A percentile compares a stretch with the other conserved stretches of the same genome.
Conservation (phyloP, 768 basidiomycete species). For the Suillus subluteus region DNA sequence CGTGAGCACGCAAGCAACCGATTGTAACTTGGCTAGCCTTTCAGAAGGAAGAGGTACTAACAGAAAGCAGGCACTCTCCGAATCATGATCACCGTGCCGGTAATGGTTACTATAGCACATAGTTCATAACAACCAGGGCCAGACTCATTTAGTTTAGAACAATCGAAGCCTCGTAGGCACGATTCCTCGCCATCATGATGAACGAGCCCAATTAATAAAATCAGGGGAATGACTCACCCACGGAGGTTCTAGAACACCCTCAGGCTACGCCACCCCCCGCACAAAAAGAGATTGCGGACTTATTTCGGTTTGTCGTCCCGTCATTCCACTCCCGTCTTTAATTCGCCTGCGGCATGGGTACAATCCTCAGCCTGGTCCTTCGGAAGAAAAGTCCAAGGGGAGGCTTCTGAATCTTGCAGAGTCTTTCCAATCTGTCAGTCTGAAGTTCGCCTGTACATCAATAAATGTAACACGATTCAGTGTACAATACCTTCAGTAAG, state of each 20-base stretch:
- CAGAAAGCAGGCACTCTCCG: conserved; percentile 24
- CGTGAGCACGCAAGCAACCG: conserved; percentile 63
- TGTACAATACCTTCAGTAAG: conserved; percentile 69
- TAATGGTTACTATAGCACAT: conserved; percentile 49
- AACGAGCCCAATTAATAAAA: not conserved
- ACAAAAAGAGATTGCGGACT: conserved; percentile 3
- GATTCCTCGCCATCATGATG: conserved; percentile 51
- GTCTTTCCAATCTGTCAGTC: conserved; percentile 69
- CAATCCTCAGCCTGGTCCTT: conserved; percentile 12
- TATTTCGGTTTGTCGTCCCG: not conserved
- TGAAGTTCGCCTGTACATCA: conserved; percentile 64
- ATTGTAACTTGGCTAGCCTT: conserved; percentile 44
- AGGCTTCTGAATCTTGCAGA: conserved; percentile 50
- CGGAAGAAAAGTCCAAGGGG: not conserved
- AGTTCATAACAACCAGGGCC: conserved; percentile 62
- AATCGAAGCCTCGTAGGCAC: conserved; percentile 81
- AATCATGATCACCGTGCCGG: conserved; percentile 50
- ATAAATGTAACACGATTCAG: too few species aligned
- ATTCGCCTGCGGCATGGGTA: not conserved
- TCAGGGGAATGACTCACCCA: conserved; percentile 50
- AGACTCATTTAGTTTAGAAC: conserved; percentile 68
- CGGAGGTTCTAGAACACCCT: conserved; percentile 15
- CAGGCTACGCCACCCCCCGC: conserved; percentile 66
- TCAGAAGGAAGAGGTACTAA: conserved; percentile 4
- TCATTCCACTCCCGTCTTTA: not conserved